Percentiles rank a stretch among this genome's conserved stretches.
These are phyloP conservation scores for Solanum pinnatisectum DNA, from an alignment of 257 asterid species.

Conservation along the genomic window DNA sequence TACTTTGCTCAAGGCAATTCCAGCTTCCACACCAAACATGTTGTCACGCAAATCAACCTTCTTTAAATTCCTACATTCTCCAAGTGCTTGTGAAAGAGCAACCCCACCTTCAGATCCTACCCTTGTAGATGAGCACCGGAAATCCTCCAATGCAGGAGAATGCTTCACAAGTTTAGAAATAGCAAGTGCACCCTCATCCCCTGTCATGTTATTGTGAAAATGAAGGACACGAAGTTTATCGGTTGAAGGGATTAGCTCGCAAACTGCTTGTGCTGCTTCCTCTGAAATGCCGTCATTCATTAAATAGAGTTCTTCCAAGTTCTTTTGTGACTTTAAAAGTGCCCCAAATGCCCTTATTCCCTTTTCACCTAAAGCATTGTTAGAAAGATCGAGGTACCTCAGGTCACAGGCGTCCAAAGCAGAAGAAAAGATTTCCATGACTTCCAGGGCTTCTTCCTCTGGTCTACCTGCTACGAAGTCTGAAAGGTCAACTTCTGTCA, in stretches of 20 bases:
- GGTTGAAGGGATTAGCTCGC: constrained; percentile 71
- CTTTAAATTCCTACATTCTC: constrained; percentile 41
- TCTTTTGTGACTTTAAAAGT: constrained; percentile 60
- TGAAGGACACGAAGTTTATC: constrained; percentile 59
- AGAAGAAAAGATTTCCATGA: constrained; percentile 61
- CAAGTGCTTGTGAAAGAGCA: constrained; percentile 63
- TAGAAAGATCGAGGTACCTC: constrained; percentile 61
- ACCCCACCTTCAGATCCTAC: constrained; percentile 76
- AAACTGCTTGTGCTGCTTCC: constrained; percentile 79
- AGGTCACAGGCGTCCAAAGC: constrained; percentile 66
- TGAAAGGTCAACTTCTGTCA: constrained; percentile 82
- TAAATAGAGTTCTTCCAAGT: constrained; percentile 82
- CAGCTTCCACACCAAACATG: constrained; percentile 81
- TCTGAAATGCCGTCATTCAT: constrained; percentile 81
- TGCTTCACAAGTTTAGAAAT: constrained; percentile 52
- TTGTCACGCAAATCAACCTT: constrained; percentile 89
- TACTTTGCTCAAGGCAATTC: constrained; percentile 50
- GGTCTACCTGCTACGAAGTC: constrained; percentile 81
- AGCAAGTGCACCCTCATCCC: constrained; percentile 84
- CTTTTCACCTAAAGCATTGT: constrained; percentile 91
- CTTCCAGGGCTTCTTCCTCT: constrained; percentile 91
- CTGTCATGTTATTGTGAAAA: constrained; percentile 88
- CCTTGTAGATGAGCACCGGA: constrained; percentile 86
- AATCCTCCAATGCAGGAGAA: constrained; percentile 62
- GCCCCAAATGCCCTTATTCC: constrained; percentile 73